phyloP scores from a whole-genome alignment of 352 stramenopile species.

The Globisporangium nagaii region DNA sequence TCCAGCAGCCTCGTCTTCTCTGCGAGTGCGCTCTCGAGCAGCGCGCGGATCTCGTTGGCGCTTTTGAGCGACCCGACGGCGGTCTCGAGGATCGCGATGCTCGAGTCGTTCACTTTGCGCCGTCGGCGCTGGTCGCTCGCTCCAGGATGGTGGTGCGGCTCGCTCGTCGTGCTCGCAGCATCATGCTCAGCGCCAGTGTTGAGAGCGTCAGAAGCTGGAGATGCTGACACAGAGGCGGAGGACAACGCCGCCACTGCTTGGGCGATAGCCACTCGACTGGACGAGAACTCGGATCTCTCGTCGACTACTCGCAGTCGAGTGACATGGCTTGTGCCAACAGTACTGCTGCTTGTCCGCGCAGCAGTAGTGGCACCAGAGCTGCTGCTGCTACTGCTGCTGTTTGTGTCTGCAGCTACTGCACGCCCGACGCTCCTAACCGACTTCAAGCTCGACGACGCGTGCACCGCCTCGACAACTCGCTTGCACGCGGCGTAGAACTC shows the following conservation, averaged over 20 bases:
- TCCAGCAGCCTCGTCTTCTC: slow-evolving; percentile 18
- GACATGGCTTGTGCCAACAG: background rate
- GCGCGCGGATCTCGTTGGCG: slow-evolving; percentile 26
- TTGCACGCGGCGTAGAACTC: slow-evolving; percentile 38
- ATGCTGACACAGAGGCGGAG: background rate
- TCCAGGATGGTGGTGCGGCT: slow-evolving; percentile 3
- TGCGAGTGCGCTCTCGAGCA: slow-evolving; percentile 20
- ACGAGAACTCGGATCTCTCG: slow-evolving; percentile 2
- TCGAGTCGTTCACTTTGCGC: slow-evolving; percentile 22
- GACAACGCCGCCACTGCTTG: background rate
- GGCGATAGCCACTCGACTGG: slow-evolving; percentile 1
- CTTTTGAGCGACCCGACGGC: slow-evolving; percentile 31
- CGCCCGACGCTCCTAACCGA: slow-evolving; percentile 12
- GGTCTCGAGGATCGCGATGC: slow-evolving; percentile 37
- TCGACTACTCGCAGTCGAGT: background rate
- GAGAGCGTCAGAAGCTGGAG: background rate
- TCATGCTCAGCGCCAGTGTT: background rate
- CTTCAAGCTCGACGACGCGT: slow-evolving; percentile 13
- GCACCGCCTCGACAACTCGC: slow-evolving; percentile 27
- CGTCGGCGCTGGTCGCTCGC: slow-evolving; percentile 12
- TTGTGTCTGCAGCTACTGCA: background rate
- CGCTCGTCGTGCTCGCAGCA: background rate
- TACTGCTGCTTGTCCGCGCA: background rate
- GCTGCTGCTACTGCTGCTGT: background rate
- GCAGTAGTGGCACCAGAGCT: too few species aligned